Evolutionary conservation across 768 basidiomycete species (phyloP).

Genomic region (Pleurotus ostreatus): DNA sequence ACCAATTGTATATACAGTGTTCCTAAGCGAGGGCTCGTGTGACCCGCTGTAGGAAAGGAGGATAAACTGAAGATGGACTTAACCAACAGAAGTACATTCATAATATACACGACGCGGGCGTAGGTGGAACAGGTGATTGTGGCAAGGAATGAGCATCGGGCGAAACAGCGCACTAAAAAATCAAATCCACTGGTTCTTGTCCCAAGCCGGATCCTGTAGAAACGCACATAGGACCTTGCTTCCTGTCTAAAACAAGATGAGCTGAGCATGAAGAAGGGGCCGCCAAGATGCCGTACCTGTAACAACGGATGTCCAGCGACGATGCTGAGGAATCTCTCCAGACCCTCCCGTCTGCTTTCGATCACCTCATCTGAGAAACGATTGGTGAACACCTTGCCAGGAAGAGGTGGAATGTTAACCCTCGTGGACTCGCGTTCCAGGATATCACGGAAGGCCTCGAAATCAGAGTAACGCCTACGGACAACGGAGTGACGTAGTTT

Average conservation of each 20-base stretch:
- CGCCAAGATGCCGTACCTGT: constrained; percentile 55
- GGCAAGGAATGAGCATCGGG: no score
- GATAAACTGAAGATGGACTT: no score
- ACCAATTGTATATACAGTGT: no score
- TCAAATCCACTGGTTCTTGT: constrained; percentile 75
- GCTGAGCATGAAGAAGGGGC: constrained; percentile 4
- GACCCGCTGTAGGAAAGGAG: no score
- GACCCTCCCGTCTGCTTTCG: constrained; percentile 83
- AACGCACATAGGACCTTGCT: constrained; percentile 96
- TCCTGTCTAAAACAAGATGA: constrained; percentile 59
- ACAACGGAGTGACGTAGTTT: constrained; percentile 92
- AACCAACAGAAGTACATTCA: no score
- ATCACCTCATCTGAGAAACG: constrained; percentile 98
- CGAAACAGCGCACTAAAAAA: background rate
- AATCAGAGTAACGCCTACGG: constrained; percentile 86
- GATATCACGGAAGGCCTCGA: constrained; percentile 96
- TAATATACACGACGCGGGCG: no score
- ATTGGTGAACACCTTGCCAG: constrained; percentile 98
- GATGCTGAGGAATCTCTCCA: constrained; percentile 92
- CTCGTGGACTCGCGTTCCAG: constrained; percentile 95
- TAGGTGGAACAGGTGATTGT: no score
- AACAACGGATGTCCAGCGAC: constrained; percentile 96
- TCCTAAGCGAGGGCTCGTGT: no score
- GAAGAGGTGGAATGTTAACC: constrained; percentile 95
- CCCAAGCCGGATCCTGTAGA: constrained; percentile 93